Percentiles rank a stretch among this genome's conserved stretches.
Evolutionary conservation across 208 protist genomes (phyloP).

Genomic region (Trypanosoma avium): DNA sequence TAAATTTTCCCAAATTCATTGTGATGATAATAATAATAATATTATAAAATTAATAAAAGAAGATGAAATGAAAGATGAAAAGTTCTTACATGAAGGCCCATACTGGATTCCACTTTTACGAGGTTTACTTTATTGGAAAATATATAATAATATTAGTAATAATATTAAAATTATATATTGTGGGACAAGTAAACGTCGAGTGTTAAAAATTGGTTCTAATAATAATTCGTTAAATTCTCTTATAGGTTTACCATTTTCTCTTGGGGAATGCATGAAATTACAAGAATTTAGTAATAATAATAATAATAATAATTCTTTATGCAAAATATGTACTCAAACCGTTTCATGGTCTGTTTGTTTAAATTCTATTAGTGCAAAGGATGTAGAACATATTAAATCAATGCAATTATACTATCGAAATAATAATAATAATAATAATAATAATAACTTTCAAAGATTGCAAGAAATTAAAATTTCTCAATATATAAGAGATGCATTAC

Average conservation of each 20-base stretch:
- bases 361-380: not conserved
- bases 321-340: not conserved
- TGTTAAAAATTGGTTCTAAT: slow-evolving; percentile 1
- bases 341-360: slow-evolving; percentile 8
- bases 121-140: not conserved
- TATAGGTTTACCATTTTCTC: not conserved
- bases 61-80: not conserved
- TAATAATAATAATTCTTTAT: not conserved
- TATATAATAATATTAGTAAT: not conserved
- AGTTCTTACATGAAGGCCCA: not conserved
- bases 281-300: not conserved
- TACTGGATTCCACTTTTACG: slow-evolving; percentile 11
- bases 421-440: no score
- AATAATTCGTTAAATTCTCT: not conserved
- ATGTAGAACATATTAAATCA: not conserved
- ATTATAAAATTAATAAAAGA: not conserved
- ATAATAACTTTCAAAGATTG: no score
- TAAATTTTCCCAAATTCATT: no score
- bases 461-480: no score
- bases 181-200: slow-evolving; percentile 2
- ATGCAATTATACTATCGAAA: not conserved
- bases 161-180: not conserved
- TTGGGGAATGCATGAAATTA: slow-evolving; percentile 5
- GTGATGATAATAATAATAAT: not conserved
- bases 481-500: no score